Percentiles rank a stretch among this genome's conserved stretches.
Conservation (phyloP, 1,284 basidiomycete genomes). For the Sanghuangporus sanghuang region DNA sequence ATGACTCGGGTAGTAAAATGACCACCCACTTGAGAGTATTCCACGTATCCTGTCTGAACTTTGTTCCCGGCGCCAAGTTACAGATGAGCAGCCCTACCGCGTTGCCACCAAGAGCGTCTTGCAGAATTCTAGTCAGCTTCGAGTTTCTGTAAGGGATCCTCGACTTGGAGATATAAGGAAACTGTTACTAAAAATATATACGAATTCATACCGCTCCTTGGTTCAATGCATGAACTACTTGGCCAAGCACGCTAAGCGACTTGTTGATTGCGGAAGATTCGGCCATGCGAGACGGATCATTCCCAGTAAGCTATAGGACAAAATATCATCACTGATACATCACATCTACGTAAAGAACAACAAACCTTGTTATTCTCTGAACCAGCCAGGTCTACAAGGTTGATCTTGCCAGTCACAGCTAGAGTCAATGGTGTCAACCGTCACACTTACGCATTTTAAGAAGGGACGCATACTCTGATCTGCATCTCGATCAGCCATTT, state of each 20-base stretch:
- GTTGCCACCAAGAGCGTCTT: constrained; percentile 78
- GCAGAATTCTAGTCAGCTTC: constrained; percentile 75
- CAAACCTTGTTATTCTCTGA: constrained; percentile 81
- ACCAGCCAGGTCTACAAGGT: constrained; percentile 81
- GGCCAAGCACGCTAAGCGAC: constrained; percentile 73
- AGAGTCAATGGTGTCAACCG: not conserved
- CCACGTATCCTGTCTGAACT: constrained; percentile 76
- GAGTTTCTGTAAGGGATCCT: constrained; percentile 83
- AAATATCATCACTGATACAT: not conserved
- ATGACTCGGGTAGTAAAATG: not conserved
- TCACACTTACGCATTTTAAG: not conserved
- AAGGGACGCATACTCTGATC: constrained; percentile 41
- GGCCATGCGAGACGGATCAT: constrained; percentile 73
- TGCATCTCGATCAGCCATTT: constrained; percentile 40
- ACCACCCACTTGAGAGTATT: constrained; percentile 72
- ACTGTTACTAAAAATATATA: constrained; percentile 4
- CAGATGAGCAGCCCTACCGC: constrained; percentile 77
- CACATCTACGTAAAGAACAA: not conserved
- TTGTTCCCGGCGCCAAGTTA: constrained; percentile 74
- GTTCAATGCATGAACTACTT: constrained; percentile 81
- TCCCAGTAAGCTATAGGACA: constrained; percentile 60
- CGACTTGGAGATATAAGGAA: constrained; percentile 35
- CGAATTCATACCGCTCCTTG: constrained; percentile 49
- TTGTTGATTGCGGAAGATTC: constrained; percentile 85
- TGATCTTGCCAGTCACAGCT: constrained; percentile 70